Evolutionary conservation across 139 green algal species (phyloP).

Genomic region (Chlorella sorokiniana): DNA sequence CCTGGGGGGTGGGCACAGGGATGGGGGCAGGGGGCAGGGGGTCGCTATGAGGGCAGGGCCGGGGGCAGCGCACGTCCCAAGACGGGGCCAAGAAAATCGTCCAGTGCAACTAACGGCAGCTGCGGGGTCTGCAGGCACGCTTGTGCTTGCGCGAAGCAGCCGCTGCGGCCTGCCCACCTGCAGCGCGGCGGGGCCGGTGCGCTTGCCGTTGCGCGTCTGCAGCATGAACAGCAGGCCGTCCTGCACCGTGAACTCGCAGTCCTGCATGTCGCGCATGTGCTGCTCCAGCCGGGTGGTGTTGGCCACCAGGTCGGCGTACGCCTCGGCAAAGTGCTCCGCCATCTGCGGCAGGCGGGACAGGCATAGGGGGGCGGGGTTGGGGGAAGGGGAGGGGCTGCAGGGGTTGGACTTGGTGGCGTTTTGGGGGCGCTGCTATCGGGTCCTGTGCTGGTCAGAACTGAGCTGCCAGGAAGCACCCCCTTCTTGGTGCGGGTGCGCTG

Average conservation of each 20-base stretch:
- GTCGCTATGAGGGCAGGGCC: no score
- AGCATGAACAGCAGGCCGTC: slow-evolving; percentile 88
- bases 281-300: slow-evolving; percentile 78
- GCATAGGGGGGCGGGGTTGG: not conserved
- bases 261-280: slow-evolving; percentile 91
- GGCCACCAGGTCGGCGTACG: slow-evolving; percentile 76
- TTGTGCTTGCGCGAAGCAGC: no score
- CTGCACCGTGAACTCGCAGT: slow-evolving; percentile 92
- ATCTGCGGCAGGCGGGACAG: slow-evolving; percentile 45
- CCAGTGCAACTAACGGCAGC: no score
- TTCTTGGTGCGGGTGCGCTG: not conserved
- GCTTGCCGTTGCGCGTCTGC: slow-evolving; percentile 88
- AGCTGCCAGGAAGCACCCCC: not conserved
- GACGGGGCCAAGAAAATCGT: no score
- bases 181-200: slow-evolving; percentile 80
- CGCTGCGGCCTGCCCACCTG: not conserved
- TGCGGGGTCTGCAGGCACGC: not conserved
- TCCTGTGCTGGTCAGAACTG: no score
- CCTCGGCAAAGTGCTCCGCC: slow-evolving; percentile 68
- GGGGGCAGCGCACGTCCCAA: no score
- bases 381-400: not conserved
- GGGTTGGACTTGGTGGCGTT: not conserved
- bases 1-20: slow-evolving; percentile 4
- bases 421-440: no score
- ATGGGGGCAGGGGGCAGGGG: not conserved